Evolutionary conservation across 345 rosid genomes (phyloP).

Genomic region (Aegle marmelos): DNA sequence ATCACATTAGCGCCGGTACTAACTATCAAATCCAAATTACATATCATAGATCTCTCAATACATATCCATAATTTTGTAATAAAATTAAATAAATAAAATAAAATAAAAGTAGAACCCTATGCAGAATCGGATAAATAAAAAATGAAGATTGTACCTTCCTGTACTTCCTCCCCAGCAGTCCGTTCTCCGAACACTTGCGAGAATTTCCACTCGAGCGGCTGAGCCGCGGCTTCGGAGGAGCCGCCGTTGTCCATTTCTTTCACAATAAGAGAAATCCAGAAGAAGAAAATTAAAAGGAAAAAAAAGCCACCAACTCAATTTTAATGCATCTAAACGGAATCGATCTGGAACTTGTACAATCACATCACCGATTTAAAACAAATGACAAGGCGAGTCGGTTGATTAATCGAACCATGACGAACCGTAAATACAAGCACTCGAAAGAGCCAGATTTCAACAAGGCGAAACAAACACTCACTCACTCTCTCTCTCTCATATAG

Average conservation of each 20-base stretch:
- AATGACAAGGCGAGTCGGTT: not conserved
- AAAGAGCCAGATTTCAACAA: slow-evolving; percentile 2
- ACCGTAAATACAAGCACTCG: not conserved
- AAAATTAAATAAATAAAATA: not conserved
- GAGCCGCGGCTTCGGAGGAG: slow-evolving; percentile 36
- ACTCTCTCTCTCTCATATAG: not conserved
- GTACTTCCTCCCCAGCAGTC: slow-evolving; percentile 91
- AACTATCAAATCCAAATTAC: not conserved
- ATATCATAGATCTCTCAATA: slow-evolving; percentile 8
- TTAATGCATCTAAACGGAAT: slow-evolving; percentile 2
- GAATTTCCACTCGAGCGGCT: slow-evolving; percentile 90
- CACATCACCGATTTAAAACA: slow-evolving; percentile 15
- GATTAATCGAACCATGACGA: slow-evolving; percentile 9
- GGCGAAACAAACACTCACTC: not conserved
- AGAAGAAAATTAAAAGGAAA: not conserved
- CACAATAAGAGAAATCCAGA: not conserved
- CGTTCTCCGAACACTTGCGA: slow-evolving; percentile 99
- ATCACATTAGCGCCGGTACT: not conserved
- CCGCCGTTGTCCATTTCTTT: slow-evolving; percentile 59
- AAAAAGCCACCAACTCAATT: not conserved
- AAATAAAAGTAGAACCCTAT: slow-evolving; percentile 21
- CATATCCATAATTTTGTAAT: not conserved
- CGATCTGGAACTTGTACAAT: slow-evolving; percentile 5
- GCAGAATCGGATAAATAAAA: slow-evolving; percentile 9
- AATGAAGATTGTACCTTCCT: slow-evolving; percentile 58